Percentiles rank a stretch among this genome's conserved stretches.
phyloP scores from a whole-genome alignment of 23 red algal species.

The Rhodosorus marinus region DNA sequence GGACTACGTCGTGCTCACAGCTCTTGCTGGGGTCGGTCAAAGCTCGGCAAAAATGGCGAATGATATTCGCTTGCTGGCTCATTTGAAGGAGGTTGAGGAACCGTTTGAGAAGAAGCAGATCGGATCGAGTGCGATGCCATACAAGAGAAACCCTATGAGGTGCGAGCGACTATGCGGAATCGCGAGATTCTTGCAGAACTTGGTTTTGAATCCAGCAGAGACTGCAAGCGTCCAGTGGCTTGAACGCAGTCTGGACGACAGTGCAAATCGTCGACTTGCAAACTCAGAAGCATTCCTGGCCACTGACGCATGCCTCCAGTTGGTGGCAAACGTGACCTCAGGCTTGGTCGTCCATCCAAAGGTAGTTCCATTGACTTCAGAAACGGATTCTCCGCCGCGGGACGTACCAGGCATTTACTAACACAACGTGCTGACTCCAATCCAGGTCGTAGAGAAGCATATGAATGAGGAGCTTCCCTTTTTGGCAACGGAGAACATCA shows the following conservation, averaged over 20 bases:
- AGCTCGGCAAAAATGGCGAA: conserved; percentile 86
- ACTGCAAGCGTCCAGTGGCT: conserved; percentile 82
- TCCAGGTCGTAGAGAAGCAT: too few species aligned
- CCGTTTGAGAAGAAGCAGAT: conserved; percentile 78
- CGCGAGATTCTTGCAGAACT: conserved; percentile 55
- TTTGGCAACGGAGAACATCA: conserved; percentile 74
- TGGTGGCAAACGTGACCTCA: conserved; percentile 55
- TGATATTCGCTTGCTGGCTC: conserved; percentile 68
- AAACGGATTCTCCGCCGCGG: too few species aligned
- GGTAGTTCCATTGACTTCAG: too few species aligned
- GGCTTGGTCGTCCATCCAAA: conserved; percentile 70
- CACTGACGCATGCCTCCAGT: conserved; percentile 58
- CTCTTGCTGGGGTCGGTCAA: conserved; percentile 69
- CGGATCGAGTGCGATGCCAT: conserved; percentile 72
- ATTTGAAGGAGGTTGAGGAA: conserved; percentile 95
- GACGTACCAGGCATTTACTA: too few species aligned
- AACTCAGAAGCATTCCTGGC: conserved; percentile 62
- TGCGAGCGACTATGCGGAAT: conserved; percentile 70
- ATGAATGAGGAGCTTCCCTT: conserved; percentile 69
- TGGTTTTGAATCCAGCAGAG: conserved; percentile 73
- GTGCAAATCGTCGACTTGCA: conserved; percentile 63
- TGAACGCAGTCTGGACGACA: conserved; percentile 76
- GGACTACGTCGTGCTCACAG: conserved; percentile 59
- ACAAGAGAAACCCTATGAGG: conserved; percentile 93
- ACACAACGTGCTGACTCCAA: too few species aligned